Conservation (phyloP, 2,329 filamentous ascomycete species). For the Sodiomyces alkalinus region DNA sequence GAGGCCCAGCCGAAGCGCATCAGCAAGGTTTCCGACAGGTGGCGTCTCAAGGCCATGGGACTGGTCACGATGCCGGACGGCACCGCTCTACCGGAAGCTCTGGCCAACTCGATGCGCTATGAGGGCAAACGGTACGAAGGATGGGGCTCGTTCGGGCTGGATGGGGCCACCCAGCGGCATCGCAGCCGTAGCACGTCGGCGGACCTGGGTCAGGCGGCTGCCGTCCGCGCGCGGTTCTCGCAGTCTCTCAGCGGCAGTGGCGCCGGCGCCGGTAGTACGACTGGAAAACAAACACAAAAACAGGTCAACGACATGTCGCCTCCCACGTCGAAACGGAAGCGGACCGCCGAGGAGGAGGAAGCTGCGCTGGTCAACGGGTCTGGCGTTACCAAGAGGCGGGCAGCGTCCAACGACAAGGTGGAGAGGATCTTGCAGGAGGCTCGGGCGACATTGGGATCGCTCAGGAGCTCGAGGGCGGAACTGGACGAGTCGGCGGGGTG, state of each 20-base stretch:
- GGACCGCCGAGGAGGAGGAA: slow-evolving; percentile 7
- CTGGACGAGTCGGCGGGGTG: slow-evolving; percentile 31
- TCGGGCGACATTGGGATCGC: slow-evolving; percentile 17
- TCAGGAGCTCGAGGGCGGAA: slow-evolving; percentile 25
- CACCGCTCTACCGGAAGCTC: slow-evolving; percentile 34
- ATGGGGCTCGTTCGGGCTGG: slow-evolving; percentile 21
- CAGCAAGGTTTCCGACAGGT: slow-evolving; percentile 26
- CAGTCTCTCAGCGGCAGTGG: slow-evolving; percentile 4
- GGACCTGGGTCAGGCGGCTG: slow-evolving; percentile 18
- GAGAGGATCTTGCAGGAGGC: slow-evolving; percentile 26
- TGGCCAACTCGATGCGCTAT: slow-evolving; percentile 29
- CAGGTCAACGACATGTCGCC: no score
- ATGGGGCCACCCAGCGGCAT: slow-evolving; percentile 4
- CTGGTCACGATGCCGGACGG: slow-evolving; percentile 37
- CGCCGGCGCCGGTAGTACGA: slow-evolving; percentile 8
- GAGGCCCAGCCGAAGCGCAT: slow-evolving; percentile 9
- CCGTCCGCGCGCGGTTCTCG: slow-evolving; percentile 7
- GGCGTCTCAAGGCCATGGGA: slow-evolving; percentile 33
- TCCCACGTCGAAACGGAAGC: slow-evolving; percentile 10
- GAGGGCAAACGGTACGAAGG: slow-evolving; percentile 23
- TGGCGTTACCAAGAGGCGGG: slow-evolving; percentile 11
- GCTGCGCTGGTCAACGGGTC: slow-evolving; percentile 5
- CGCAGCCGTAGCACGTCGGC: slow-evolving; percentile 8
- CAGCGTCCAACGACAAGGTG: slow-evolving; percentile 16
- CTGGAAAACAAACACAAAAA: no score